Conservation (phyloP, 1,139 yeast genomes). For the Lizanozyma gosingica region DNA sequence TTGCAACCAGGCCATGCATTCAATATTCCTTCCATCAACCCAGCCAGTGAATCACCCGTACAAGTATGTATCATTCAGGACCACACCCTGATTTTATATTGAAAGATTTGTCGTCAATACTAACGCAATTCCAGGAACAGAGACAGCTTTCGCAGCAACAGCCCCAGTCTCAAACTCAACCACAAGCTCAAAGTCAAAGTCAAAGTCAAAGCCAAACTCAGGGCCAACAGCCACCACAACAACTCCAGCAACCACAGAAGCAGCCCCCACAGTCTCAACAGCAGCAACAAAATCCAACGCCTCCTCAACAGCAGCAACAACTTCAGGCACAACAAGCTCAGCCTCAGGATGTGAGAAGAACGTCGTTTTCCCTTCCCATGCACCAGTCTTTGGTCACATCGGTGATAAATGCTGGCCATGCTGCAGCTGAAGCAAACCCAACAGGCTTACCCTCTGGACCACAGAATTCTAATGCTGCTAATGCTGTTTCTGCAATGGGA, state of each 20-base stretch:
- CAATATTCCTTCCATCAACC: conserved; percentile 38
- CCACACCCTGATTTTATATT: neutral
- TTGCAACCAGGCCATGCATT: conserved; percentile 34
- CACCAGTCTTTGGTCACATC: conserved; percentile 8
- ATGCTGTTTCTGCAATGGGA: conserved; percentile 6
- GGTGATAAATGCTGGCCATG: conserved; percentile 7
- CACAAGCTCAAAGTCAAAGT: conserved; percentile 1
- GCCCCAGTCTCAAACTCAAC: conserved; percentile 5
- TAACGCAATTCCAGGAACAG: conserved; percentile 1
- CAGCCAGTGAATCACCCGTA: conserved; percentile 17
- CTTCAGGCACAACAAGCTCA: conserved; percentile 11
- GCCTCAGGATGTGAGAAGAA: conserved; percentile 6
- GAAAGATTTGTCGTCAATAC: neutral
- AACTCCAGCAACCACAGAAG: conserved; percentile 13
- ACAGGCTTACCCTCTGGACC: conserved; percentile 6
- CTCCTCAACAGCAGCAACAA: conserved; percentile 10
- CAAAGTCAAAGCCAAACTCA: conserved; percentile 4
- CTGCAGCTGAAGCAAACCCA: conserved; percentile 8
- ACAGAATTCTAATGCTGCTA: conserved; percentile 1
- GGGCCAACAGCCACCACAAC: conserved; percentile 12
- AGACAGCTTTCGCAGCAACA: conserved; percentile 11
- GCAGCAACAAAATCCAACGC: conserved; percentile 11
- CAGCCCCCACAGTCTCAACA: conserved; percentile 8
- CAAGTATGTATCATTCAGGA: conserved; percentile 1
- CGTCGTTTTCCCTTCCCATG: conserved; percentile 7